A percentile compares a stretch with the other conserved stretches of the same genome.
Evolutionary conservation across 1,284 basidiomycete genomes (phyloP).

Genomic region (Ceratobasidium sp.): DNA sequence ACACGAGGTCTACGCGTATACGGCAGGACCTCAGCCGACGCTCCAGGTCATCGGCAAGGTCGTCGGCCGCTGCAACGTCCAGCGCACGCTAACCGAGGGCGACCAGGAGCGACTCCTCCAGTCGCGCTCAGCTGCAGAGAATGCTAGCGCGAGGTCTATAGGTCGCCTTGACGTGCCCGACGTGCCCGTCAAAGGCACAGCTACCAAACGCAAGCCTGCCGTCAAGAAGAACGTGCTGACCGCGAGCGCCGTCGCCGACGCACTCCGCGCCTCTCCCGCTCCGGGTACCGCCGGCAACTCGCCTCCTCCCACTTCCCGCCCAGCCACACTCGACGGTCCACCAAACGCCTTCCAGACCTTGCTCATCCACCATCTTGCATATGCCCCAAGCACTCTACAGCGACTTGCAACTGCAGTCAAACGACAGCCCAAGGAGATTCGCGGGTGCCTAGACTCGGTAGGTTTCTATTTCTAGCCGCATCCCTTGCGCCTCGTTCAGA

Average conservation of each 20-base stretch:
- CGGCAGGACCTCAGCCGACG: neutral
- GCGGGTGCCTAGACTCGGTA: constrained; percentile 32
- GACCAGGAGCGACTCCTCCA: constrained; percentile 35
- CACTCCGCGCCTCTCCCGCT: constrained; percentile 29
- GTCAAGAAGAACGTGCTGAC: constrained; percentile 19
- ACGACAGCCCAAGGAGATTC: constrained; percentile 35
- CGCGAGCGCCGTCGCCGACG: neutral
- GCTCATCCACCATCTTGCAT: constrained; percentile 31
- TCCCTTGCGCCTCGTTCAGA: neutral
- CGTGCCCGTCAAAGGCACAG: constrained; percentile 7
- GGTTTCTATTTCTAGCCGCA: constrained; percentile 4
- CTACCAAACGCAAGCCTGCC: neutral
- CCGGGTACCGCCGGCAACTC: constrained; percentile 33
- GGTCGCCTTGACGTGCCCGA: constrained; percentile 25
- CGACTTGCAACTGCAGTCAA: constrained; percentile 24
- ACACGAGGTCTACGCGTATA: constrained; percentile 36
- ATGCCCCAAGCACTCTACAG: constrained; percentile 18
- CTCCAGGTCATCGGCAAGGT: constrained; percentile 37
- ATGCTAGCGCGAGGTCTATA: constrained; percentile 12
- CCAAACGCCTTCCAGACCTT: constrained; percentile 22
- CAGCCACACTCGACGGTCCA: constrained; percentile 9
- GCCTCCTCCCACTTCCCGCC: constrained; percentile 19
- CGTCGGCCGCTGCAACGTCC: constrained; percentile 17
- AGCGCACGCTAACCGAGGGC: constrained; percentile 31
- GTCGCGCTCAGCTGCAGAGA: constrained; percentile 32